These are phyloP conservation scores for Pharus latifolius DNA, from an alignment of 176 grass and related monocot species.

Conservation along the genomic window DNA sequence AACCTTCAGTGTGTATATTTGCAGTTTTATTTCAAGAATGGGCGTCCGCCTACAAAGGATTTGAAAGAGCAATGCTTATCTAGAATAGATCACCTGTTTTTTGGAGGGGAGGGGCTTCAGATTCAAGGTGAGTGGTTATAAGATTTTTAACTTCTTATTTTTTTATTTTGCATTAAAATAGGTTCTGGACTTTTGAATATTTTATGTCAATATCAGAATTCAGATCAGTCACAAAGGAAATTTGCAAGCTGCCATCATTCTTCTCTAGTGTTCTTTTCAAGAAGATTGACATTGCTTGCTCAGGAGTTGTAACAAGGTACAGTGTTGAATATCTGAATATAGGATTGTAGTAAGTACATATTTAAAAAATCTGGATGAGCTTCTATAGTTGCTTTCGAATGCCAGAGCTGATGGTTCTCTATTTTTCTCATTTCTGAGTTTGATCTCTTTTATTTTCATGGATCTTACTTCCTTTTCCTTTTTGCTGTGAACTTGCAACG, in stretches of 20 bases:
- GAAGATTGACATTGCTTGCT: constrained; percentile 66
- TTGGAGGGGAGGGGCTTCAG: constrained; percentile 82
- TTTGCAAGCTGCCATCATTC: constrained; percentile 92
- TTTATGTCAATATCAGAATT: constrained; percentile 59
- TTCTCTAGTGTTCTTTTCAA: constrained; percentile 78
- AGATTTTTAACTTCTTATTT: neutral
- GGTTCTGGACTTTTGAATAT: constrained; percentile 14
- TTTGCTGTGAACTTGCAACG: neutral
- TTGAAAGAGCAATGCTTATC: constrained; percentile 89
- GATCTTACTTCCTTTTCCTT: neutral
- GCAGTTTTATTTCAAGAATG: constrained; percentile 98
- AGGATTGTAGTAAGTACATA: neutral
- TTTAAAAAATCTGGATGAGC: neutral
- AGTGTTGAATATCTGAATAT: constrained; percentile 7
- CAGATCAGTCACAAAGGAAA: constrained; percentile 85
- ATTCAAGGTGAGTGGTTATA: constrained; percentile 51
- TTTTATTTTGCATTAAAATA: neutral
- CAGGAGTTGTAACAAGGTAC: constrained; percentile 84
- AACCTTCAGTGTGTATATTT: constrained; percentile 5
- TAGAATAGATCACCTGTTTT: constrained; percentile 87
- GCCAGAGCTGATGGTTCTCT: neutral
- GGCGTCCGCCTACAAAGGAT: constrained; percentile 70
- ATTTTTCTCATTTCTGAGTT: neutral
- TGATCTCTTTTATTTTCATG: neutral
- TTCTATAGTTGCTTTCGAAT: neutral